Evolutionary conservation across 2,329 filamentous ascomycete species (phyloP), one percentile per base, ranked within the genome.

Genomic region (Purpureocillium takamizusanense): DNA sequence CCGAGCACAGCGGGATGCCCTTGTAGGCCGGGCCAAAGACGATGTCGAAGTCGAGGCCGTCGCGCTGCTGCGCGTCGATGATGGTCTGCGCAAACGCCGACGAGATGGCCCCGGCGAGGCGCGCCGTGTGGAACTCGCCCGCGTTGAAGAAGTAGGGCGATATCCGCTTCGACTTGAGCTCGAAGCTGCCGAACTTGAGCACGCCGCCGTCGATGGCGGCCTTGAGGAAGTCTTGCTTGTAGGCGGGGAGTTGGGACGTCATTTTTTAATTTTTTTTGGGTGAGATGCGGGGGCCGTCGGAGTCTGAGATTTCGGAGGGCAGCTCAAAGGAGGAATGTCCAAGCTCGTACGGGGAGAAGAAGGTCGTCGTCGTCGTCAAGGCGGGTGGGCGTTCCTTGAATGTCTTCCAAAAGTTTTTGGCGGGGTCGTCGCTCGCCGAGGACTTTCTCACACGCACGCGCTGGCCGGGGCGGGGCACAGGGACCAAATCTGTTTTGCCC

Each of bases 71-170:
- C 15, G 69, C 65, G 35, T 71, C 60, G 46, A 70, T 64, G 51
- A 83, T 77, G 40, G 77, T 72, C 47, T 73, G 63, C 32, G 90
- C 90, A 62, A 90, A 97, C 42, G 90, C 88, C 31, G 78, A 74
- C 37, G 83, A 77, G 50, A 95, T 85, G 40, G 87, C 78, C 45
- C 75, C 76, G 46, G 94, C 78, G 23, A 95, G 76, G 45, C 81
- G 74, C 16, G 83, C 83, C 37, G 81, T 81, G 71, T 92, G 87
- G 65, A 97, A 94, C 53, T 86, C 78, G 43, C 89, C 88, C 34
- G 89, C 88, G 63, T 95, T 95, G 79, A 97, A 94, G 72, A 97
- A 97, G 74, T 97, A 97, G 31, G 92, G 92, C 11, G 88, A 95
- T 52, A 72, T 72, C 54, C 90, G 86, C 64, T 86, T 86, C 38